phyloP scores from a whole-genome alignment of 257 asterid species.

The Scutellaria minor region DNA sequence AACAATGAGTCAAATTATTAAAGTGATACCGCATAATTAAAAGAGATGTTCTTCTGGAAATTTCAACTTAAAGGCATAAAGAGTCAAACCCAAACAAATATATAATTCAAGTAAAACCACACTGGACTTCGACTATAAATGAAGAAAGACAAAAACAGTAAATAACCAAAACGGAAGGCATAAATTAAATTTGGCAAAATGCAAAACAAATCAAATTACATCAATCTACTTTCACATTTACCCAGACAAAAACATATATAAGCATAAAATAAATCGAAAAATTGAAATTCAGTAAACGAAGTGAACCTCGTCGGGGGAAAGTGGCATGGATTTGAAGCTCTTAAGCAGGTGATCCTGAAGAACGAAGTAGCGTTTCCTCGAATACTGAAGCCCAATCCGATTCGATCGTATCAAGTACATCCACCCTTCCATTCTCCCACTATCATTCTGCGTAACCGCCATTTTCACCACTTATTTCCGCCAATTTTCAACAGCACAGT shows the following conservation, averaged over 20 bases:
- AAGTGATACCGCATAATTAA: neutral
- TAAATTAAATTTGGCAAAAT: constrained; percentile 24
- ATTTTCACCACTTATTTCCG: constrained; percentile 33
- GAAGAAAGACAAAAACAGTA: neutral
- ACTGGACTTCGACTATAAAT: constrained; percentile 6
- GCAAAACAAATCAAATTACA: constrained; percentile 23
- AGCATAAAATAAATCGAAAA: neutral
- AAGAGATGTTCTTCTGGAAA: constrained; percentile 20
- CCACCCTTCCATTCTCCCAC: constrained; percentile 93
- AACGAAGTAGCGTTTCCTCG: constrained; percentile 89
- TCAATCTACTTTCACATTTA: constrained; percentile 22
- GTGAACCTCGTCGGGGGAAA: constrained; percentile 63
- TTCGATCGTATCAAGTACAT: constrained; percentile 81
- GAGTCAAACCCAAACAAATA: constrained; percentile 20
- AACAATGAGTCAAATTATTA: neutral
- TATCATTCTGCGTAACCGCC: constrained; percentile 61
- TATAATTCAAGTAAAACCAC: constrained; percentile 9
- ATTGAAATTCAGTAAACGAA: neutral
- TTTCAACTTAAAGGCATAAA: constrained; percentile 17
- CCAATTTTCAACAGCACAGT: neutral
- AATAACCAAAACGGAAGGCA: constrained; percentile 7
- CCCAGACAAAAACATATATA: neutral
- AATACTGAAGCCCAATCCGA: constrained; percentile 88
- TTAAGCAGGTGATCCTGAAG: constrained; percentile 81
- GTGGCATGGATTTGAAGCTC: constrained; percentile 85